Conservation (phyloP, 2,329 filamentous ascomycete genomes). For the Arthrobotrys sphaeroides region DNA sequence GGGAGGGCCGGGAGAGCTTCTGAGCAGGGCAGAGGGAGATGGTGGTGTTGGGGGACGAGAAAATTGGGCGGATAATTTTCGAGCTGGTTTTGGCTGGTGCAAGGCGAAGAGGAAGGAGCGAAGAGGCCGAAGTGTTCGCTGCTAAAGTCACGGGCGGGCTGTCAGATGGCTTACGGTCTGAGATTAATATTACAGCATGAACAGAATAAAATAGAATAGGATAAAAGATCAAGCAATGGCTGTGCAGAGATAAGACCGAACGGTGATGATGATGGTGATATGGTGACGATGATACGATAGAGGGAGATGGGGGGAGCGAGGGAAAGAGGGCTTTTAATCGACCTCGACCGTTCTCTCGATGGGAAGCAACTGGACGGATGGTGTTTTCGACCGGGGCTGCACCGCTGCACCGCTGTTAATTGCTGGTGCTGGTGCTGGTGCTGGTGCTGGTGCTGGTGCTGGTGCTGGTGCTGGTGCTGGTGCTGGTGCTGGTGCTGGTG, state of each 20-base stretch:
- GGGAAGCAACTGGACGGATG: not conserved
- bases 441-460: too few relatives aligned
- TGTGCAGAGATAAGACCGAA: not conserved
- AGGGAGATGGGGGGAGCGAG: not conserved
- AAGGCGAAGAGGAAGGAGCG: conserved; percentile 23
- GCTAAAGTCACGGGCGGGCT: not conserved
- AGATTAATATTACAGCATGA: not conserved
- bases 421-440: too few relatives aligned
- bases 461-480: too few relatives aligned
- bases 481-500: too few relatives aligned
- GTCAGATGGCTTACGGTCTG: conserved; percentile 9
- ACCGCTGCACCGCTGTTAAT: too few relatives aligned
- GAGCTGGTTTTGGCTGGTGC: conserved; percentile 17
- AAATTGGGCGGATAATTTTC: conserved; percentile 18
- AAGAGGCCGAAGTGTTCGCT: conserved; percentile 1
- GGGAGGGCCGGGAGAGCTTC: not conserved
- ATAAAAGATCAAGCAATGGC: not conserved
- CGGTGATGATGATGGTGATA: not conserved
- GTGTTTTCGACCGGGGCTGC: not conserved
- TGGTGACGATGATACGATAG: not conserved
- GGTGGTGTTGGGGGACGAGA: not conserved
- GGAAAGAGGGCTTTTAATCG: conserved; percentile 9
- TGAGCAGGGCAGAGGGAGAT: not conserved
- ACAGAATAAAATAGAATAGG: not conserved
- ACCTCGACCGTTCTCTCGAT: too few relatives aligned